Evolutionary conservation across 73 alveolate genomes (phyloP), one percentile per base, ranked within the genome.

Genomic region (Tetrahymena borealis): DNA sequence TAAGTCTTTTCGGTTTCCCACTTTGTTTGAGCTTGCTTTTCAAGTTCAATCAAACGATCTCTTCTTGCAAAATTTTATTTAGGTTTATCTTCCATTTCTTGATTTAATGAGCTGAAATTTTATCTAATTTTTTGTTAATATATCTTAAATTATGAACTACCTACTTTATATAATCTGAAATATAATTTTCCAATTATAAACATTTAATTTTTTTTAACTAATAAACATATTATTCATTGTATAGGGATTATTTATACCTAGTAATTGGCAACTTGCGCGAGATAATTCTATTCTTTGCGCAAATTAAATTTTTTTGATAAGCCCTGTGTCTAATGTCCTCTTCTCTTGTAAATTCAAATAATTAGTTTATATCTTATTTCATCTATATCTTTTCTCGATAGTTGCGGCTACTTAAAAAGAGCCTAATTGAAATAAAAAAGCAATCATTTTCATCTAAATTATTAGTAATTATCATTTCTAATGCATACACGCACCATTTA

Each of bases 41-140:
- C 99, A 33, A 98, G 97, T 40, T 96, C 97, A 60, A 98, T 92
- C 90, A 98, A 78, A 79, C 94, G 97, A 78, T 98, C 99, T 93
- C 97, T 96, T 93, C 99, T 95, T 38, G 94, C 96, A 33, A 91
- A 91, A 40, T 92, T 93, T 39, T 42, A 79, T 79, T 79, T 79
- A 79, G 91, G 91, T 39, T 79, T 79, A 39, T 79, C 91, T 38
- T 36, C 91, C 91, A 79, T 79, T 79, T 38, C 18, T 31, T n/a
- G 24, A 79, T 79, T 60, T 60, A 60, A 16, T 6, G 85, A 24
- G 28, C 85, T 60, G 28, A 60, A 60, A 60, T 35, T 60, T 60
- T 60, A 60, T 60, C 85, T 60, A 60, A 60, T 60, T 60, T 60
- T 60, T 60, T 60, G 85, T 35, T 24, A 60, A 60, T 24, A 60